Percentiles rank a stretch among this genome's conserved stretches.
These are phyloP conservation scores for Lichtheimia corymbifera DNA, from an alignment of 371 early-diverging fungal species.

Conservation along the genomic window DNA sequence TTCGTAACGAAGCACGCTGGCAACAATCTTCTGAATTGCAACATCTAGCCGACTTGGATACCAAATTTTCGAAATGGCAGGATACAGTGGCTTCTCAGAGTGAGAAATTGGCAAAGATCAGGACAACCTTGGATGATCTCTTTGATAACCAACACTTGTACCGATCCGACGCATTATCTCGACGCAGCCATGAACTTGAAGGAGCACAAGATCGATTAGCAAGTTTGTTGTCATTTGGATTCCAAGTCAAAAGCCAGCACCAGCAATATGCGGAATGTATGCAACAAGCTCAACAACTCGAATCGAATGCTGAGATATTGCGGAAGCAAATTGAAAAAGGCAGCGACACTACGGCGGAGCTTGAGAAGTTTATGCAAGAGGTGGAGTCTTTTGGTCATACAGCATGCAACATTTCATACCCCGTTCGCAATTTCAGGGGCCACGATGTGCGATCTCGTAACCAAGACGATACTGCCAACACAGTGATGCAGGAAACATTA, in stretches of 20 bases:
- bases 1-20: slow-evolving; percentile 26
- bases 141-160: slow-evolving; percentile 2
- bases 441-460: slow-evolving; percentile 15
- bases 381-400: background rate
- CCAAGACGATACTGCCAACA: slow-evolving; percentile 24
- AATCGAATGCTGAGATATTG: slow-evolving; percentile 6
- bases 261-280: slow-evolving; percentile 4
- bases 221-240: slow-evolving; percentile 13
- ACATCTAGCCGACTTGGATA: background rate
- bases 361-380: background rate
- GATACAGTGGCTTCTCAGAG: background rate
- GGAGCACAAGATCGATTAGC: background rate
- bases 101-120: background rate
- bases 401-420: slow-evolving; percentile 13
- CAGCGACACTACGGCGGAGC: slow-evolving; percentile 7
- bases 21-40: background rate
- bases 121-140: background rate
- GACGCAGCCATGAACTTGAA: slow-evolving; percentile 5
- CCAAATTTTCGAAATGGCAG: background rate
- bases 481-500: slow-evolving; percentile 27
- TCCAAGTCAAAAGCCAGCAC: slow-evolving; percentile 12
- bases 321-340: slow-evolving; percentile 3
- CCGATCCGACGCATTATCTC: background rate
- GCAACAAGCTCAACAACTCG: slow-evolving; percentile 7
- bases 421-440: slow-evolving; percentile 22